Conservation (phyloP, 2,329 filamentous ascomycete genomes). For the Capronia epimyces region DNA sequence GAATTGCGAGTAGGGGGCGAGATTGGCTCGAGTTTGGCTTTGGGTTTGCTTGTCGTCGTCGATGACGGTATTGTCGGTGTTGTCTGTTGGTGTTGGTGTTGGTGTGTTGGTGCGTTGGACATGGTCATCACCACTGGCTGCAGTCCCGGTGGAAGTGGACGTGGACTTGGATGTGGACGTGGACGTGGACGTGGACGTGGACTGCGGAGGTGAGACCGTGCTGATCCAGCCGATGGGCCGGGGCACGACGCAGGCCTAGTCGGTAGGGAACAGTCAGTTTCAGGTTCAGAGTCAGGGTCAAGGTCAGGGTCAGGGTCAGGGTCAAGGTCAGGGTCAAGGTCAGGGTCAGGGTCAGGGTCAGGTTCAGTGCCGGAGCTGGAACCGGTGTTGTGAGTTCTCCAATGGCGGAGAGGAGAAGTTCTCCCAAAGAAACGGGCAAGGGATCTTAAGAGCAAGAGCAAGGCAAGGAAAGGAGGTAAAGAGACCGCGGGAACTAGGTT, state of each 20-base stretch:
- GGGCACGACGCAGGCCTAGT: constrained; percentile 49
- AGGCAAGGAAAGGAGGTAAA: not conserved
- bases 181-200: too few relatives aligned
- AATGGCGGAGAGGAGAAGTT: too few relatives aligned
- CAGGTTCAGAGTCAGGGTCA: too few relatives aligned
- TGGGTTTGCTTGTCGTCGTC: not conserved
- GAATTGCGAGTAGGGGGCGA: constrained; percentile 59
- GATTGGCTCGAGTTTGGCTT: constrained; percentile 43
- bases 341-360: too few relatives aligned
- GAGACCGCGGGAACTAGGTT: constrained; percentile 15
- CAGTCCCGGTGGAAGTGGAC: too few relatives aligned
- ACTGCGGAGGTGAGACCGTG: constrained; percentile 36
- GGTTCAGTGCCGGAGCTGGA: not conserved
- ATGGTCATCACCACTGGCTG: too few relatives aligned
- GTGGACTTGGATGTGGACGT: too few relatives aligned
- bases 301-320: too few relatives aligned
- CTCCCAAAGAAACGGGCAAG: too few relatives aligned
- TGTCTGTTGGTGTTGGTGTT: constrained; percentile 9
- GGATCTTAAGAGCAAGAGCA: too few relatives aligned
- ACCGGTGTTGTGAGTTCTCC: not conserved
- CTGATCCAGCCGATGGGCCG: constrained; percentile 61
- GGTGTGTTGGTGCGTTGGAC: not conserved
- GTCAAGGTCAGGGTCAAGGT: too few relatives aligned
- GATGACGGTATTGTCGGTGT: constrained; percentile 38
- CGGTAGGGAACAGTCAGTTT: not conserved